Evolutionary conservation across 805 yeast species (phyloP), one percentile per base, ranked within the genome.

Genomic region (Candida jianshihensis): DNA sequence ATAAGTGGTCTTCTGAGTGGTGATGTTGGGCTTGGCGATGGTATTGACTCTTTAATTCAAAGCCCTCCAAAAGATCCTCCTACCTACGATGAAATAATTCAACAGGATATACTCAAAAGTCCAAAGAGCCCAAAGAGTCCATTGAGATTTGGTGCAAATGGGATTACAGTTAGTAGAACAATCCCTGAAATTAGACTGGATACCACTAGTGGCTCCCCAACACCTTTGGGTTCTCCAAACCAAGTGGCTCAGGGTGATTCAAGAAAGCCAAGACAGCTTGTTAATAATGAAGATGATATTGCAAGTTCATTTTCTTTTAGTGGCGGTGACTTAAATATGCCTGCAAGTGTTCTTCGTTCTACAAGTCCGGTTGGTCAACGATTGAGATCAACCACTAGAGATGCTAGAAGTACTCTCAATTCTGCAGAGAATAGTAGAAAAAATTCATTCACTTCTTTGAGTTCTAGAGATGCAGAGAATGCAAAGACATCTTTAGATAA

Each of bases 11-110:
- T 24, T 13, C n/a, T 29, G 24, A 13, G 15, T 14, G 33, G 33
- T 16, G 33, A 22, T 26, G 26, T 26, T 26, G 36, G 31, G 14
- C 16, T 19, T 16, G 26, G 21, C 16, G 16, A 15, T 26, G 35
- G 32, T 36, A 35, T 25, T 14, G 34, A 26, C 15, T 30, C 34
- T 8, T 25, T 30, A n/a, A 26, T 30, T 15, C 28, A 33, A 32
- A 31, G 17, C 8, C 47, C 47, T 5, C 64, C 67, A 11, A 32
- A 33, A 26, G 38, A 54, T 20, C 68, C 68, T 12, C 68, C 68
- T 11, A 38, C 60, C 3, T 63, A 63, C 38, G 46, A 35, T n/a
- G 64, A 57, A 8, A 47, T 51, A 21, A 30, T 56, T 32, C 45
- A 29, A 7, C 16, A 47, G 22, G 38, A 35, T 28, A 41, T 45